Percentiles rank a stretch among this genome's conserved stretches.
Evolutionary conservation across 331 rosid species (phyloP).

Genomic region (Rosa hybrid): DNA sequence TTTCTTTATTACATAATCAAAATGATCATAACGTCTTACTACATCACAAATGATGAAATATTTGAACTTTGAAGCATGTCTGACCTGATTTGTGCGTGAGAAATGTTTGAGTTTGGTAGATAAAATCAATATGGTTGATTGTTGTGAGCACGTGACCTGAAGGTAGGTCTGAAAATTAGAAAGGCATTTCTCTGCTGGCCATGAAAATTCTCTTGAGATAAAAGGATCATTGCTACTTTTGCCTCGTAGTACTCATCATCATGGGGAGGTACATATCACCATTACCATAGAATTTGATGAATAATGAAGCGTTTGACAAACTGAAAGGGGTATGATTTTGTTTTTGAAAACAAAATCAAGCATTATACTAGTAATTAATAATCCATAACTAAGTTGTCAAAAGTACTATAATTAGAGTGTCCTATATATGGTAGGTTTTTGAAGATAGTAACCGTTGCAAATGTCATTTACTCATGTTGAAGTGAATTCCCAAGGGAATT

Average conservation of each 20-base stretch:
- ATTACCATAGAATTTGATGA: not conserved
- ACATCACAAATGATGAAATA: too few relatives aligned
- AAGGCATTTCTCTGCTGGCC: too few relatives aligned
- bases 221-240: too few relatives aligned
- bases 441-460: constrained; percentile 5
- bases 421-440: not conserved
- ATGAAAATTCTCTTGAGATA: too few relatives aligned
- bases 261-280: not conserved
- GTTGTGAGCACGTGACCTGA: too few relatives aligned
- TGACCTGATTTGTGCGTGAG: too few relatives aligned
- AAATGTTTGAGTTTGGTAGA: too few relatives aligned
- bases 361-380: constrained; percentile 12
- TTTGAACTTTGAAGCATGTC: too few relatives aligned
- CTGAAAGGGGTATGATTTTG: not conserved
- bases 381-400: not conserved
- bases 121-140: too few relatives aligned
- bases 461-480: not conserved
- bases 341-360: constrained; percentile 12
- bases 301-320: constrained; percentile 9
- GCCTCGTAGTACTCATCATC: too few relatives aligned
- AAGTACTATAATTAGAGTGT: not conserved
- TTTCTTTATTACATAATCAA: not conserved
- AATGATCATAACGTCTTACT: not conserved
- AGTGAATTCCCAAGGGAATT: not conserved
- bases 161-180: too few relatives aligned